Evolutionary conservation across 164 flowering plant species (phyloP).

Genomic region (Magnolia officinalis): DNA sequence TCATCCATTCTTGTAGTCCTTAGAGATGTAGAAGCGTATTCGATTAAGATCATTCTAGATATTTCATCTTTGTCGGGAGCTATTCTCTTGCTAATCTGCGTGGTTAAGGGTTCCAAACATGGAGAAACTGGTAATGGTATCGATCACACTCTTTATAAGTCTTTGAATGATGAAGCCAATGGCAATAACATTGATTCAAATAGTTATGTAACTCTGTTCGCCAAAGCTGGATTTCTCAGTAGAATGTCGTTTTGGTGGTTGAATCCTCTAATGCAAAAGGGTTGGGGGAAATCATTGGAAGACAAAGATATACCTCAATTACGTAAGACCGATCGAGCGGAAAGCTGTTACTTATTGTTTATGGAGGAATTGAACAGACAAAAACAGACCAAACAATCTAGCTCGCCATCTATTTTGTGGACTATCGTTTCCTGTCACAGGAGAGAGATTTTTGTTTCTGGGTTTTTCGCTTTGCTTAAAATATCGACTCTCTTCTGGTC

Average conservation of each 20-base stretch:
- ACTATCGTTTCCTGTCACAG: conserved; percentile 39
- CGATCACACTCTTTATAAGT: conserved; percentile 19
- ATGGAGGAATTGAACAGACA: conserved; percentile 28
- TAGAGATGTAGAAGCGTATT: conserved; percentile 12
- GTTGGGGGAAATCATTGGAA: conserved; percentile 40
- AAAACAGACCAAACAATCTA: conserved; percentile 15
- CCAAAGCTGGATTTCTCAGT: conserved; percentile 45
- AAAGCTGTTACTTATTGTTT: conserved; percentile 38
- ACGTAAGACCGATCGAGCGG: conserved; percentile 41
- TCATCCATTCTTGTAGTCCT: too few species aligned
- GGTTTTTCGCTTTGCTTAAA: conserved; percentile 56
- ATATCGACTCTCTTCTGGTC: conserved; percentile 43
- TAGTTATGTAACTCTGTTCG: conserved; percentile 41
- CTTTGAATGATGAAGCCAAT: conserved; percentile 24
- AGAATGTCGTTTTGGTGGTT: conserved; percentile 66
- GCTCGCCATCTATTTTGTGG: conserved; percentile 33
- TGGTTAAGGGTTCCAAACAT: conserved; percentile 12
- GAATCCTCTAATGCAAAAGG: conserved; percentile 54
- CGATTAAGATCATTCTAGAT: conserved; percentile 35
- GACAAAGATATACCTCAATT: conserved; percentile 49
- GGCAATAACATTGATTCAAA: conserved; percentile 10
- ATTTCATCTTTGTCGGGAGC: conserved; percentile 50
- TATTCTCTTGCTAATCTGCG: conserved; percentile 38
- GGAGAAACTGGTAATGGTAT: conserved; percentile 8
- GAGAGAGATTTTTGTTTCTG: conserved; percentile 50